A percentile compares a stretch with the other conserved stretches of the same genome.
Evolutionary conservation across 106 monocot genomes (phyloP).

Genomic region (Dioscorea alata): DNA sequence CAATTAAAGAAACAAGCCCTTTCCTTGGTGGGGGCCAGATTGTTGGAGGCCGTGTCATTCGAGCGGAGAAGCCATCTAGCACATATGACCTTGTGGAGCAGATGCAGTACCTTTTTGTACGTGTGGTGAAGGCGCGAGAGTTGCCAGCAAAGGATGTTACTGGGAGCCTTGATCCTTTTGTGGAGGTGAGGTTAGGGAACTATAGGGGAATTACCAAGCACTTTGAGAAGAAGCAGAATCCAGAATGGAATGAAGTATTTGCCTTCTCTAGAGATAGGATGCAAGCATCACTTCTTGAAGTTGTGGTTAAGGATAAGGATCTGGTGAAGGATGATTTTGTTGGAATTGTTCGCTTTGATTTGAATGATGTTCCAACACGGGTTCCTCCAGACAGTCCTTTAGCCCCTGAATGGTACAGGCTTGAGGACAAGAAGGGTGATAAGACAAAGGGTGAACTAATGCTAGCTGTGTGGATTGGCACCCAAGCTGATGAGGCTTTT

Average conservation of each 20-base stretch:
- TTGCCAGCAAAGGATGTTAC: constrained; percentile 43
- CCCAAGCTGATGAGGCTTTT: constrained; percentile 62
- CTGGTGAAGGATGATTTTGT: constrained; percentile 51
- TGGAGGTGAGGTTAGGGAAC: constrained; percentile 63
- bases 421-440: constrained; percentile 48
- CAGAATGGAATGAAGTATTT: constrained; percentile 68
- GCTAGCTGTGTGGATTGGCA: constrained; percentile 69
- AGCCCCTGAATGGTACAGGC: constrained; percentile 62
- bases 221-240: constrained; percentile 51
- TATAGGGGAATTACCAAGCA: constrained; percentile 46
- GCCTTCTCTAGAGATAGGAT: constrained; percentile 55
- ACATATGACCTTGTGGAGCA: constrained; percentile 67
- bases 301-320: constrained; percentile 61
- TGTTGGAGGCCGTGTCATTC: constrained; percentile 43
- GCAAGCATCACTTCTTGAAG: constrained; percentile 39
- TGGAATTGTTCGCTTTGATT: constrained; percentile 41
- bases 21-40: constrained; percentile 44
- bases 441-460: constrained; percentile 52
- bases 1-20: constrained; percentile 58
- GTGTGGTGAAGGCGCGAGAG: constrained; percentile 64
- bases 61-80: constrained; percentile 33
- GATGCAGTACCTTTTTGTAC: constrained; percentile 60
- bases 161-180: constrained; percentile 55
- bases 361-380: constrained; percentile 49
- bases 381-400: constrained; percentile 70